Conservation (phyloP, 148 eudicot species). For the Chenopodium suecicum region DNA sequence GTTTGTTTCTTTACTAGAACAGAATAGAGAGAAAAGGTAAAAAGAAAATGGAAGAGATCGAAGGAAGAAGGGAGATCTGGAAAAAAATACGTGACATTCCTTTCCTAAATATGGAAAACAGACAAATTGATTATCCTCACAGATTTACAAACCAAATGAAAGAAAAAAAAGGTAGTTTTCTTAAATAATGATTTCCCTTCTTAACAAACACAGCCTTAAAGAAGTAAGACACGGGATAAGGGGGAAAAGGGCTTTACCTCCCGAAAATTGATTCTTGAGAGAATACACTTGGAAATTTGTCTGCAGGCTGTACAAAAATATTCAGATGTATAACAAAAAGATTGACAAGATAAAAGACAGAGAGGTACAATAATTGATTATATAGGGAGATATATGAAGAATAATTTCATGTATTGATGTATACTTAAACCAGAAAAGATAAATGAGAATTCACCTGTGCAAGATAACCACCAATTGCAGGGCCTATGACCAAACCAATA, state of each 20-base stretch:
- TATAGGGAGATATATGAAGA: not conserved
- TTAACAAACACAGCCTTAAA: not conserved
- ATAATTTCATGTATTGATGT: not conserved
- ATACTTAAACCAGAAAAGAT: not conserved
- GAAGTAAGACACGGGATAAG: not conserved
- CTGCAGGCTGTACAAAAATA: conserved; percentile 48
- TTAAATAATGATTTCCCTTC: too few species aligned
- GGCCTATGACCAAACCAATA: conserved; percentile 48
- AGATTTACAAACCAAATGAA: too few species aligned
- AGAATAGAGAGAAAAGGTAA: too few species aligned
- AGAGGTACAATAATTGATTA: not conserved
- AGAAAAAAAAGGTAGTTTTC: too few species aligned
- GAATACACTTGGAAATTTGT: conserved; percentile 48
- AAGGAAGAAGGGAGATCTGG: too few species aligned
- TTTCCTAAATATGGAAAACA: too few species aligned
- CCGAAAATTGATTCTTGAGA: conserved; percentile 52
- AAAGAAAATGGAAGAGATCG: too few species aligned
- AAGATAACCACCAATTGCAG: conserved; percentile 51
- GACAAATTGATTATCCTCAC: too few species aligned
- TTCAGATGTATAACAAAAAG: not conserved
- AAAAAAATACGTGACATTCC: too few species aligned
- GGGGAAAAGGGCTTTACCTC: conserved; percentile 32
- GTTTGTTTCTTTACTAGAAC: too few species aligned
- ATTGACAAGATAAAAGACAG: not conserved
- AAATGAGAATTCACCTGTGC: conserved; percentile 36